These are phyloP conservation scores for Plasmopara viticola DNA, from an alignment of 352 stramenopile genomes.

Conservation along the genomic window DNA sequence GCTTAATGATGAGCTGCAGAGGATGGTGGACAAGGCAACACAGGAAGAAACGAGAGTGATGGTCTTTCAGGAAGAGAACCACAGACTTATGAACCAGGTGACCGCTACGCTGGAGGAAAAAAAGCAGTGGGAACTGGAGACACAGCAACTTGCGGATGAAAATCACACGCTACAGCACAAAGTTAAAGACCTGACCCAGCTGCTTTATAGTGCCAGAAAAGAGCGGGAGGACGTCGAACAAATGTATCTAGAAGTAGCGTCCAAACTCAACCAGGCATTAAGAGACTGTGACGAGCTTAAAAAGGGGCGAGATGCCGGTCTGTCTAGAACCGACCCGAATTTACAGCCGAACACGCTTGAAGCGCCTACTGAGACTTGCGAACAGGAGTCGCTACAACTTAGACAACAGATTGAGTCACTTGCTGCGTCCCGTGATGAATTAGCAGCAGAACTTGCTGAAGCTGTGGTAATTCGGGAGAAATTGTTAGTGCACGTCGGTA, in stretches of 20 bases:
- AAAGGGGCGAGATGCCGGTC: background rate
- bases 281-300: constrained; percentile 31
- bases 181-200: constrained; percentile 38
- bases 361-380: constrained; percentile 11
- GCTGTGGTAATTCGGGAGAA: constrained; percentile 37
- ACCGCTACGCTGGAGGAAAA: constrained; percentile 36
- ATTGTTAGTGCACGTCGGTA: constrained; percentile 30
- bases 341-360: constrained; percentile 10
- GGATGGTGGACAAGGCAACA: constrained; percentile 18
- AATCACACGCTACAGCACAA: constrained; percentile 26
- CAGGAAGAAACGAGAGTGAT: constrained; percentile 43
- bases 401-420: constrained; percentile 25
- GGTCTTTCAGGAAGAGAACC: constrained; percentile 57
- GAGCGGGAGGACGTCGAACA: constrained; percentile 56
- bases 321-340: constrained; percentile 5
- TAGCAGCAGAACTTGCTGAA: constrained; percentile 23
- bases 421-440: constrained; percentile 12
- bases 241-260: constrained; percentile 50
- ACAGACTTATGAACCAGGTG: constrained; percentile 41
- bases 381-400: constrained; percentile 17
- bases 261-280: constrained; percentile 49
- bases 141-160: constrained; percentile 23
- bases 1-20: constrained; percentile 29
- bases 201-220: constrained; percentile 35
- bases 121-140: constrained; percentile 41